phyloP scores from a whole-genome alignment of 257 asterid species.

The Gentiana straminea region DNA sequence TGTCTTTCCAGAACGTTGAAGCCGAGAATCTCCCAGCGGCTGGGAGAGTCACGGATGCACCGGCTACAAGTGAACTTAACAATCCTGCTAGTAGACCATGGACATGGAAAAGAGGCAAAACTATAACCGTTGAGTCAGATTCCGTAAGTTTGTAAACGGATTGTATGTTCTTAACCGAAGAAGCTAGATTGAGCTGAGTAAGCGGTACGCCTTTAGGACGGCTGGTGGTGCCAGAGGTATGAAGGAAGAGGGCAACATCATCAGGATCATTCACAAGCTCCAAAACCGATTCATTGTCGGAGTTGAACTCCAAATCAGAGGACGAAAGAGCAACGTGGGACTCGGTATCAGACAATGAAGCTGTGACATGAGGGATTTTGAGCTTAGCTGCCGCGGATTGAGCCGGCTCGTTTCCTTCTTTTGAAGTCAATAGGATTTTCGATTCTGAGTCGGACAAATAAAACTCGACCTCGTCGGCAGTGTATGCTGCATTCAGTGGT shows the following conservation, averaged over 20 bases:
- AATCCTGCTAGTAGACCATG: constrained; percentile 87
- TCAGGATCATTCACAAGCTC: constrained; percentile 53
- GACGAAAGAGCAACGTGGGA: constrained; percentile 30
- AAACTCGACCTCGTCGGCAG: constrained; percentile 87
- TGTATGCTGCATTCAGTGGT: constrained; percentile 94
- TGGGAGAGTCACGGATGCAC: constrained; percentile 84
- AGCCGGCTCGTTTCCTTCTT: constrained; percentile 83
- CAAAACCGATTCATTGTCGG: constrained; percentile 24
- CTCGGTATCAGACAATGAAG: constrained; percentile 33
- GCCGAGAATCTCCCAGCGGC: constrained; percentile 92
- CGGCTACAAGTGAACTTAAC: constrained; percentile 77
- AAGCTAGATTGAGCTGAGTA: constrained; percentile 65
- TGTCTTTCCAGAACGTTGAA: constrained; percentile 88
- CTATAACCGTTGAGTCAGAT: constrained; percentile 80
- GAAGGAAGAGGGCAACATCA: constrained; percentile 83
- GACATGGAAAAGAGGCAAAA: constrained; percentile 85
- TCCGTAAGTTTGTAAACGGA: constrained; percentile 62
- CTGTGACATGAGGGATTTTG: constrained; percentile 54
- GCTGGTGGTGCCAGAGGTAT: constrained; percentile 99
- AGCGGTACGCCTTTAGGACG: constrained; percentile 96
- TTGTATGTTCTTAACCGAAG: constrained; percentile 64
- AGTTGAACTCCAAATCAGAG: constrained; percentile 15
- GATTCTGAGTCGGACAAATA: constrained; percentile 88
- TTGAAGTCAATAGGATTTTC: constrained; percentile 50
- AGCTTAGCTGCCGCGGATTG: constrained; percentile 89